A percentile compares a stretch with the other conserved stretches of the same genome.
These are phyloP conservation scores for Rhodotorula paludigena DNA, from an alignment of 768 basidiomycete species.

Conservation along the genomic window DNA sequence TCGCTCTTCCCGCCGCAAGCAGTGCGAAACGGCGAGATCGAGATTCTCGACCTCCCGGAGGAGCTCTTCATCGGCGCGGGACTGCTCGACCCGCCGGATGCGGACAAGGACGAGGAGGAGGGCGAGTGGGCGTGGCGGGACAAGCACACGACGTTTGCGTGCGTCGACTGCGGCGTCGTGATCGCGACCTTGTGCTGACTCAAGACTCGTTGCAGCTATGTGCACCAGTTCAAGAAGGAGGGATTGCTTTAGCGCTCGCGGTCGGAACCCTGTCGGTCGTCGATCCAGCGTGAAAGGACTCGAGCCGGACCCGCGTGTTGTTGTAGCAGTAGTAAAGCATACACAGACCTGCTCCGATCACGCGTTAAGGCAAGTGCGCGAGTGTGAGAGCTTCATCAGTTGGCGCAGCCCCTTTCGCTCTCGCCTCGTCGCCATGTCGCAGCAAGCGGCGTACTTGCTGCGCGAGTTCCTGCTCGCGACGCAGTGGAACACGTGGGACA, in stretches of 20 bases:
- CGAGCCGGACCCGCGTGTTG: neutral
- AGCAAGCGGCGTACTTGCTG: constrained; percentile 68
- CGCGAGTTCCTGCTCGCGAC: constrained; percentile 86
- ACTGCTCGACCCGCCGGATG: constrained; percentile 1
- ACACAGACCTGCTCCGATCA: no score
- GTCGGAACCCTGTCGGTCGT: no score
- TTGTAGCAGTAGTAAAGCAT: no score
- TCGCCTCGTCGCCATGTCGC: neutral
- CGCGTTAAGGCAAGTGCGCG: neutral
- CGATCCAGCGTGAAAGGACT: no score
- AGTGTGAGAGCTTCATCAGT: neutral
- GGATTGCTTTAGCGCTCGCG: constrained; percentile 12
- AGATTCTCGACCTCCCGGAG: neutral
- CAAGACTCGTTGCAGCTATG: constrained; percentile 47
- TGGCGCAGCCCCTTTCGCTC: neutral
- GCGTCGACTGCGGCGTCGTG: no score
- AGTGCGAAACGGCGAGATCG: constrained; percentile 30
- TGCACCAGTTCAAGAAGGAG: constrained; percentile 37
- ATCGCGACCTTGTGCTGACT: no score
- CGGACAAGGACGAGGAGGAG: constrained; percentile 7
- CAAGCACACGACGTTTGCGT: constrained; percentile 61
- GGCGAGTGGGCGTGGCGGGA: constrained; percentile 35
- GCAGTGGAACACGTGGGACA: constrained; percentile 88
- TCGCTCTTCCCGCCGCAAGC: constrained; percentile 66
- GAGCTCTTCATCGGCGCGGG: constrained; percentile 44